Base-by-base conservation (phyloP, 2,329 filamentous ascomycete species). In the Gliomastix tumulicola region DNA sequence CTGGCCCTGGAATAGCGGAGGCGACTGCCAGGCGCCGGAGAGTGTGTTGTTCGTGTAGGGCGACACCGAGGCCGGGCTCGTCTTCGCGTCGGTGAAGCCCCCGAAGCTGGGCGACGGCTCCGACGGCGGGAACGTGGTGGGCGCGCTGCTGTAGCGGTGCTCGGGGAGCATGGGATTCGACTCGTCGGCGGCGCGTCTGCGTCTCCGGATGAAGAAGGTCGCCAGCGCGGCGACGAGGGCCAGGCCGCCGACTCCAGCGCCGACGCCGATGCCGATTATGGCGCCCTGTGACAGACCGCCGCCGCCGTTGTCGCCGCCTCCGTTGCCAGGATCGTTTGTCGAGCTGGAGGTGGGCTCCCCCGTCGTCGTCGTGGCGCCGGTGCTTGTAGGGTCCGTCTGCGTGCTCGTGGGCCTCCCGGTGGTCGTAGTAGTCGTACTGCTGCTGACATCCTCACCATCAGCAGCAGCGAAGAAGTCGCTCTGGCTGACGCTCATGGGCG, bases 391-490 rank as follows among this genome's bases (percentile, higher is more conserved):
- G 6, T 20, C 20, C 4, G 32, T 27, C 2, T 39, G 18, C 2
- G 41, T 28, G 18, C 39, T 32, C 1, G 49, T 43, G 19, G 45
- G 25, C 8, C 37, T 36, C 15, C 30, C 33, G 12, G 44, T 41
- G 5, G 45, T 30, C 2, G 42, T 40, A 8, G 47, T 38, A 2
- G 43, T 40, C 1, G 47, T 34, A 3, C 35, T 45, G 2, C 48
- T 44, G 7, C 40, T 32, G 9, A 47, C 37, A 3, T 41, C 40
- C 16, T 23, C 28, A 9, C 30, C 20, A 40, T 46, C 25, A 35
- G 51, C 62, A 10, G 54, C 53, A 1, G 49, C 48, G 38, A 65
- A 36, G 45, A 65, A 71, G n/a, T 59, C 54, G 12, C 49, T 42
- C 42, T 62, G 49, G 13, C 51, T 50, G 2, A 71, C 44, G 19